Base-by-base conservation (phyloP, 2,329 filamentous ascomycete genomes). In the Zelopaecilomyces penicillatus region DNA sequence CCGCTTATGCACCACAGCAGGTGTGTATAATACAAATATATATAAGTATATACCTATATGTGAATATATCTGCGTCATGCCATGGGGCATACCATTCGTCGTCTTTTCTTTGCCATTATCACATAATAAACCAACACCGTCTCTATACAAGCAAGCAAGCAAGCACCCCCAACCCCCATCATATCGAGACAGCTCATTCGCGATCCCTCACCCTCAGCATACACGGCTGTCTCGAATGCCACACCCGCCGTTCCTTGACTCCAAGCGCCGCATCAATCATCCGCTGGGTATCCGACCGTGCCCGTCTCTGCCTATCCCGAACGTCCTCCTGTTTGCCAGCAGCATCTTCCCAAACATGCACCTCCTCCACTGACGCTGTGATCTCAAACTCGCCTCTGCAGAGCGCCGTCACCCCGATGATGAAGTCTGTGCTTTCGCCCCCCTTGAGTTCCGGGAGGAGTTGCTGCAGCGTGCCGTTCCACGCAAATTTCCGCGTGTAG, bases 311-410 rank as follows among this genome's bases (percentile, higher is more conserved):
- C 47, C 54, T 56, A 31, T 57, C 50, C 48, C 49, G 44, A 38
- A 49, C 52, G 27, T 51, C 58, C 37, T 19, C 29, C 42, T 32
- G 42, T 50, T 48, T 58, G 37, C 41, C 38, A 8, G 37, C 33
- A 5, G 10, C 36, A 34, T 62, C 61, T 19, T 61, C 59, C 67
- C 66, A 74, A 6, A 86, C 58, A 48, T 74, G 73, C 3, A 85
- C 79, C 68, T 96, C 90, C 65, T 96, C 90, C 0, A 95, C 80
- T 9, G 78, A 83, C 5, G 83, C 88, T 27, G 78, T 79, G 26
- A 95, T 73, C 63, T 95, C 89, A 60, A 91, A 95, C 52, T 87
- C 80, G 11, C 90, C 90, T 37, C 81, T 75, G 52, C 85, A 89
- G 31, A 95, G 75, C 30, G 83, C 76, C 36, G 86, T 86, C 37